Percentiles rank a stretch among this genome's conserved stretches.
These are phyloP conservation scores for Cucurbita pepo DNA, from an alignment of 306 rosid species.

Conservation along the genomic window DNA sequence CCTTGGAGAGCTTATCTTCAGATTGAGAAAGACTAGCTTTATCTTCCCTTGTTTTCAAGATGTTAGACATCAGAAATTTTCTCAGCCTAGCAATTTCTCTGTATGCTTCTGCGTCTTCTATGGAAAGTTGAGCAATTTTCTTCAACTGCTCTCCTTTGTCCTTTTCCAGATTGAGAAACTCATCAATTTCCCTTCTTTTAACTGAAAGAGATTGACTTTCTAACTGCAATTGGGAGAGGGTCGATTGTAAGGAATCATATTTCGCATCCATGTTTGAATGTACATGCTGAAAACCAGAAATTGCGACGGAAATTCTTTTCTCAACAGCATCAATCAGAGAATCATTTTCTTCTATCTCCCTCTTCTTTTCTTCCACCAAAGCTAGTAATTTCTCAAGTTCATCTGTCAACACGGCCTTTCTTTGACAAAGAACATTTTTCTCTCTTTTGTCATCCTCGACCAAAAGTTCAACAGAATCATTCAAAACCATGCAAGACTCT, in stretches of 20 bases:
- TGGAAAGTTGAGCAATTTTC: constrained; percentile 36
- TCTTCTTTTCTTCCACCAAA: constrained; percentile 53
- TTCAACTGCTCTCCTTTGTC: constrained; percentile 32
- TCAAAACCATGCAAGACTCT: constrained; percentile 38
- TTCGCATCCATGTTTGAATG: constrained; percentile 40
- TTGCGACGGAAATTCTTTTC: constrained; percentile 33
- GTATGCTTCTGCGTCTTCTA: constrained; percentile 48
- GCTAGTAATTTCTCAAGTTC: constrained; percentile 54
- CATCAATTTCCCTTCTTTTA: constrained; percentile 45
- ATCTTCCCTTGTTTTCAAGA: constrained; percentile 51
- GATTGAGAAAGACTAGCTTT: constrained; percentile 40
- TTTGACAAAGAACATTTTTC: constrained; percentile 39
- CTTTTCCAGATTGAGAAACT: constrained; percentile 29
- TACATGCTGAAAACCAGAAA: constrained; percentile 46
- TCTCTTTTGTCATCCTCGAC: constrained; percentile 49
- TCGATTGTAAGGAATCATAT: constrained; percentile 30
- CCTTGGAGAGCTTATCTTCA: constrained; percentile 54
- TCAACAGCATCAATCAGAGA: constrained; percentile 37
- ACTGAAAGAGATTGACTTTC: constrained; percentile 34
- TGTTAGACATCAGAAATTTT: constrained; percentile 42
- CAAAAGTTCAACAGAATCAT: constrained; percentile 37
- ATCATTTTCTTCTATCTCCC: constrained; percentile 55
- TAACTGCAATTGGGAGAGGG: constrained; percentile 32
- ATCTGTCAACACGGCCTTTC: constrained; percentile 25
- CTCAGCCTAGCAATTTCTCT: constrained; percentile 35